A percentile compares a stretch with the other conserved stretches of the same genome.
Evolutionary conservation across 192 early-diverging fungal species (phyloP).

Genomic region (Paraglomus brasilianum): DNA sequence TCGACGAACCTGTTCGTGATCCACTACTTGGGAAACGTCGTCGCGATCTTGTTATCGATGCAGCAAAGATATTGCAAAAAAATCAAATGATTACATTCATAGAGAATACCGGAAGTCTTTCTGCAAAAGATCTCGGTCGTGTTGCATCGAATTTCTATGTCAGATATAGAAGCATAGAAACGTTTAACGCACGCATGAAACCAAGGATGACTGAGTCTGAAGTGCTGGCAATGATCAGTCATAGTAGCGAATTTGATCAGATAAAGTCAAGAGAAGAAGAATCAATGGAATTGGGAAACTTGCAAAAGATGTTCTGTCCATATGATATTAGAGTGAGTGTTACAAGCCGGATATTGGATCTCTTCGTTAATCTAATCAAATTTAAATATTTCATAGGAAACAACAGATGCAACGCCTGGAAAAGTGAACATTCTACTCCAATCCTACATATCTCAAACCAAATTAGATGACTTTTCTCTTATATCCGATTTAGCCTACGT

Average conservation of each 20-base stretch:
- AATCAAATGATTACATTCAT: conserved; percentile 96
- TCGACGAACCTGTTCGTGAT: conserved; percentile 73
- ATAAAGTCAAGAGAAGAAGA: conserved; percentile 93
- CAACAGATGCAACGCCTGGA: conserved; percentile 75
- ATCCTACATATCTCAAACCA: conserved; percentile 73
- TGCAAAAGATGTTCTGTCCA: conserved; percentile 68
- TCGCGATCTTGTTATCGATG: conserved; percentile 73
- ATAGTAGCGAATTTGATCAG: conserved; percentile 92
- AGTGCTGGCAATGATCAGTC: conserved; percentile 82
- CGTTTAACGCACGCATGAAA: conserved; percentile 83
- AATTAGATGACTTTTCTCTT: conserved; percentile 90
- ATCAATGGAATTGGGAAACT: conserved; percentile 69
- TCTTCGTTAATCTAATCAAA: neutral
- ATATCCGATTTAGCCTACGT: conserved; percentile 94
- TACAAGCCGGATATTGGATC: neutral
- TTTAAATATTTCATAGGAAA: conserved; percentile 54
- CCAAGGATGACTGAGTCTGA: conserved; percentile 94
- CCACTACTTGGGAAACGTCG: conserved; percentile 77
- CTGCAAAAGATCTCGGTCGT: conserved; percentile 88
- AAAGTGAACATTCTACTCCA: conserved; percentile 97
- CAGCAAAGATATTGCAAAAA: conserved; percentile 72
- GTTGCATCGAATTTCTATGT: conserved; percentile 95
- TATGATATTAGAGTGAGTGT: conserved; percentile 80
- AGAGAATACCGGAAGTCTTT: conserved; percentile 76
- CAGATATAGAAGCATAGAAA: conserved; percentile 80